Conservation (phyloP, 495 filamentous ascomycete species). For the Durotheca rogersii region DNA sequence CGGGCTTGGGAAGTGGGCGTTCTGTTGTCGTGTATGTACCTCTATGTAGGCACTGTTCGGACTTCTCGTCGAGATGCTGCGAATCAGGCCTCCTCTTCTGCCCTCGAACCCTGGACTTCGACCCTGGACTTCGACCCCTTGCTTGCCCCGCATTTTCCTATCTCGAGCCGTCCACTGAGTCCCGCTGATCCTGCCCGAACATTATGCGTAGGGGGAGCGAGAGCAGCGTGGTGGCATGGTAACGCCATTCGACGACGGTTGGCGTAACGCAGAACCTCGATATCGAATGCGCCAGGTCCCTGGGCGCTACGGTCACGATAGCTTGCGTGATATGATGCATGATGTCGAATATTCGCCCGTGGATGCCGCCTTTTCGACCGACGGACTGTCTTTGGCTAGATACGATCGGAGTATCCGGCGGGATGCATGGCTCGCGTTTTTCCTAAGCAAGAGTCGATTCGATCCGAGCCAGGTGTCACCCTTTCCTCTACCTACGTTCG, state of each 20-base stretch:
- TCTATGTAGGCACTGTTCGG: conserved; percentile 26
- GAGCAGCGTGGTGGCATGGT: conserved; percentile 25
- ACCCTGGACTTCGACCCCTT: conserved; percentile 12
- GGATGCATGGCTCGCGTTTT: too few relatives aligned
- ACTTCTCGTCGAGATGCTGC: conserved; percentile 18
- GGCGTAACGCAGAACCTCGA: conserved; percentile 23
- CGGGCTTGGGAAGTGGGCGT: too few relatives aligned
- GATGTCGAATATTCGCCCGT: conserved; percentile 28
- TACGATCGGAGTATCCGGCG: too few relatives aligned
- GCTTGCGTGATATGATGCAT: conserved; percentile 23
- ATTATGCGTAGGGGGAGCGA: too few relatives aligned
- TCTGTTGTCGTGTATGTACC: neutral
- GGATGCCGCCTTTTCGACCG: conserved; percentile 12
- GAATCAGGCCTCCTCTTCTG: conserved; percentile 14
- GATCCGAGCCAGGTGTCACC: conserved; percentile 31
- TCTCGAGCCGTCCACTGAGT: conserved; percentile 20
- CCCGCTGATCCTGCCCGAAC: too few relatives aligned
- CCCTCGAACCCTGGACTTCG: too few relatives aligned
- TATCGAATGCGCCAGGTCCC: conserved; percentile 15
- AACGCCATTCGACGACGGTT: conserved; percentile 32
- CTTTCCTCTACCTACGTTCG: conserved; percentile 15
- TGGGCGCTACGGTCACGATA: conserved; percentile 20
- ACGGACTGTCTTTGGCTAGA: neutral
- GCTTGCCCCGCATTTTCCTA: conserved; percentile 32
- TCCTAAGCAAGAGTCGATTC: conserved; percentile 3